These are phyloP conservation scores for Bipolaris gigantea DNA, from an alignment of 2,329 filamentous ascomycete species.

Conservation along the genomic window DNA sequence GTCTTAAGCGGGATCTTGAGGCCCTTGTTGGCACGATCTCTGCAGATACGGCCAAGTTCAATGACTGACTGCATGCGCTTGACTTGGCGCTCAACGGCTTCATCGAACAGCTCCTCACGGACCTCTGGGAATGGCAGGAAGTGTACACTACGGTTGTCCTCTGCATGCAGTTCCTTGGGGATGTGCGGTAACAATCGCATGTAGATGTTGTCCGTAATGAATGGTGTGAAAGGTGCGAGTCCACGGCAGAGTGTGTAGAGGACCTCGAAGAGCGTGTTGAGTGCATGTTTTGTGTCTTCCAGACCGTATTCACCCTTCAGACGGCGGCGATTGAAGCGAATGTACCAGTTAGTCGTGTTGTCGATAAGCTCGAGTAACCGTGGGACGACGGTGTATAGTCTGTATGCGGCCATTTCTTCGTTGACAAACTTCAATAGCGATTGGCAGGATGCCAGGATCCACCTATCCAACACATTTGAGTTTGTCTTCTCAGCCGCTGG, in stretches of 20 bases:
- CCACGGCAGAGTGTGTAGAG: constrained; percentile 85
- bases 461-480: constrained; percentile 91
- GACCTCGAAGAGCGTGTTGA: constrained; percentile 94
- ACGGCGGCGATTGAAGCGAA: constrained; percentile 87
- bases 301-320: constrained; percentile 87
- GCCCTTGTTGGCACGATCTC: constrained; percentile 81
- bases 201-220: constrained; percentile 95
- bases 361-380: constrained; percentile 82
- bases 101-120: constrained; percentile 83
- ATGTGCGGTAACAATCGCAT: constrained; percentile 79
- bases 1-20: constrained; percentile 91
- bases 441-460: constrained; percentile 92
- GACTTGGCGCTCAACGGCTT: constrained; percentile 81
- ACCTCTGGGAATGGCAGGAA: constrained; percentile 91
- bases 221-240: constrained; percentile 92
- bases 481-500: constrained; percentile 74
- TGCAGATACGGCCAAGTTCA: constrained; percentile 80
- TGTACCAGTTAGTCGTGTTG: constrained; percentile 98
- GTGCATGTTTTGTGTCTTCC: constrained; percentile 82
- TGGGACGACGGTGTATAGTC: constrained; percentile 83
- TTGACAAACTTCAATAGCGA: constrained; percentile 90
- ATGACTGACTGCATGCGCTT: constrained; percentile 94
- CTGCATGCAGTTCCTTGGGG: constrained; percentile 66
- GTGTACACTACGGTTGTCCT: constrained; percentile 84
- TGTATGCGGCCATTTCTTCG: constrained; percentile 79